Evolutionary conservation across 2,329 filamentous ascomycete genomes (phyloP), one percentile per base, ranked within the genome.

Genomic region (Talaromyces marneffei): DNA sequence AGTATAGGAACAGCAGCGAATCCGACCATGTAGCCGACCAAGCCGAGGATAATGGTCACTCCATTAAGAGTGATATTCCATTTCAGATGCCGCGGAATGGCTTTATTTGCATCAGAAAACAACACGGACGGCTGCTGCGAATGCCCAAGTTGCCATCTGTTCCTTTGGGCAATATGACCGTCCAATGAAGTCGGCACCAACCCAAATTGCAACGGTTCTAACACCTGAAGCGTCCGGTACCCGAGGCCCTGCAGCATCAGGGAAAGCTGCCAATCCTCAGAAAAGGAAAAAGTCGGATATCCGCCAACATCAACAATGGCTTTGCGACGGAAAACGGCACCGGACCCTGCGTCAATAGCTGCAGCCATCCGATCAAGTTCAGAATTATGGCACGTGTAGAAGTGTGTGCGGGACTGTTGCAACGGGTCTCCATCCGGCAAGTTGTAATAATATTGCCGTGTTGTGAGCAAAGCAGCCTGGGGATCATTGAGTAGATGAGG

Each of bases 91-190:
- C 27, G 27, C 4, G 46, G 46, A 33, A 52, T 52, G 23, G 46
- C n/a, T 12, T 52, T 18, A 14, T 52, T 33, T 33, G n/a, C n/a
- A 12, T 20, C 27, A 4, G 27, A 52, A 16, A 33, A 18, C n/a
- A 52, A 33, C 10, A 52, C 46, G 4, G 27, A 52, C 7, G 68
- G 50, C 55, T 70, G 70, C 48, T 71, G 70, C 10, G 69, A 63
- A 29, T 70, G 68, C 2, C 73, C 73, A 27, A 74, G 74, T 39
- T 72, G 69, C 75, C 75, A 77, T 63, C 75, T 66, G 37, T 71
- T 73, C 9, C 66, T 68, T 67, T 72, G 75, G 33, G 69, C 69
- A 33, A 70, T 70, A 62, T 75, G 73, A 23, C 73, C 72, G 20
- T 69, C 68, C 31, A 73, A 68, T 7, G 75, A 72, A 3, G 71